Percentiles rank a stretch among this genome's conserved stretches.
These are phyloP conservation scores for Aspergillus oerlinghausenensis DNA, from an alignment of 2,329 filamentous ascomycete species.

Conservation along the genomic window DNA sequence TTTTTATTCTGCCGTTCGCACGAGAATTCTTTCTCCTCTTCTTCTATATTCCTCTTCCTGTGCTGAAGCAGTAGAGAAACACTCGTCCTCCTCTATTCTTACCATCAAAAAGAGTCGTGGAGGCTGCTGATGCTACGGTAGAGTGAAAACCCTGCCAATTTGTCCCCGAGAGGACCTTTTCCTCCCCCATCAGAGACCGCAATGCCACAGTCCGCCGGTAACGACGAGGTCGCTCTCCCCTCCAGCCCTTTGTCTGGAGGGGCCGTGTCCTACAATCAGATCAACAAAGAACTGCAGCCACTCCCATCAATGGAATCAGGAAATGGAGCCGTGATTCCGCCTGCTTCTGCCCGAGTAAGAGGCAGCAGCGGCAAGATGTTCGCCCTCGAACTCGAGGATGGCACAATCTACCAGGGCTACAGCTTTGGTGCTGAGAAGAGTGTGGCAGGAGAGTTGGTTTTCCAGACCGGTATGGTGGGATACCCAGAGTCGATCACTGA, in stretches of 20 bases:
- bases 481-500: slow-evolving; percentile 94
- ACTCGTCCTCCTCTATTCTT: slow-evolving; percentile 3
- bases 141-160: slow-evolving; percentile 27
- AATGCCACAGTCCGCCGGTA: slow-evolving; percentile 29
- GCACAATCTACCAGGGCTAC: slow-evolving; percentile 84
- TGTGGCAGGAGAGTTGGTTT: slow-evolving; percentile 93
- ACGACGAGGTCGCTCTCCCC: slow-evolving; percentile 30
- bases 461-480: slow-evolving; percentile 99
- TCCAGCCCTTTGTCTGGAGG: slow-evolving; percentile 39
- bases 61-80: slow-evolving; percentile 26
- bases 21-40: slow-evolving; percentile 14
- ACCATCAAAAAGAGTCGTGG: slow-evolving; percentile 20
- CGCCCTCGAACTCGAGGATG: slow-evolving; percentile 90
- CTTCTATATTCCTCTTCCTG: slow-evolving; percentile 20
- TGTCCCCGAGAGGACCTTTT: slow-evolving; percentile 38
- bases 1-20: slow-evolving; percentile 20
- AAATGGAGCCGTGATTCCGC: slow-evolving; percentile 43
- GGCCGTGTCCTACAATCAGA: slow-evolving; percentile 34
- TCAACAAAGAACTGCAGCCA: slow-evolving; percentile 27
- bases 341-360: slow-evolving; percentile 58
- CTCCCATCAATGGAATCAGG: slow-evolving; percentile 26
- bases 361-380: slow-evolving; percentile 57
- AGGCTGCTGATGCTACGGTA: slow-evolving; percentile 38
- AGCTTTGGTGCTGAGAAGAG: slow-evolving; percentile 96
- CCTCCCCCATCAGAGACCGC: slow-evolving; percentile 18